Evolutionary conservation across 805 yeast species (phyloP), one percentile per base, ranked within the genome.

Genomic region (Saccharomycopsis schoenii): DNA sequence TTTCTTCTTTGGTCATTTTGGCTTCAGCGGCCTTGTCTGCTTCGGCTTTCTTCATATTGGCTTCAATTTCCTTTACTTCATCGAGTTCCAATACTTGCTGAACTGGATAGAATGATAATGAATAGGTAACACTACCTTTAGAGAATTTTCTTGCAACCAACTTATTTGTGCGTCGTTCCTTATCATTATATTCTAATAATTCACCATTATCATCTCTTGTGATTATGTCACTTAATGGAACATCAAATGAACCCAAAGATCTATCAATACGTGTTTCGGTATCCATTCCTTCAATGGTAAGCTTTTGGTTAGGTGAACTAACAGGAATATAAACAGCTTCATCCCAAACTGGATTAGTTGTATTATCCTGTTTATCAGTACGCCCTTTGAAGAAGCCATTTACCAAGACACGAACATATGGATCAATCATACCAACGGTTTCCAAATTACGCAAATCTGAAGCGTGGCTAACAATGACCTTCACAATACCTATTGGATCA

Each of bases 401-500:
- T 56, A 90, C 80, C 69, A 89, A 74, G 15, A 93, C 76, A 68
- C 96, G 83, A 8, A 84, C 83, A 70, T 93, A 94, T 54, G 99
- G 99, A 73, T 94, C 98, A 70, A 91, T 83, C 68, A 84, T 89
- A 63, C 98, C 98, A 62, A 94, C 79, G 60, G 83, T 86, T 72
- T 93, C 97, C 73, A 92, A 79, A 73, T 94, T 93, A 62, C 87
- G 81, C 68, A 94, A 80, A 63, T 83, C 86, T 61, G 79, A 81
- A 52, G 96, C 97, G 63, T 80, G 80, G 66, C 81, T 82, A 63
- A 94, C 72, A 62, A 80, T 77, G 36, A 94, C 77, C 69, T 97
- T 84, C 5, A 92, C 80, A 40, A 88, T 93, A 70, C 99, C 99
- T 70, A 93, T 86, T 57, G 99, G 99, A 61, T 90, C 90, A n/a